Evolutionary conservation across 257 asterid genomes (phyloP).

Genomic region (Cordia subcordata): DNA sequence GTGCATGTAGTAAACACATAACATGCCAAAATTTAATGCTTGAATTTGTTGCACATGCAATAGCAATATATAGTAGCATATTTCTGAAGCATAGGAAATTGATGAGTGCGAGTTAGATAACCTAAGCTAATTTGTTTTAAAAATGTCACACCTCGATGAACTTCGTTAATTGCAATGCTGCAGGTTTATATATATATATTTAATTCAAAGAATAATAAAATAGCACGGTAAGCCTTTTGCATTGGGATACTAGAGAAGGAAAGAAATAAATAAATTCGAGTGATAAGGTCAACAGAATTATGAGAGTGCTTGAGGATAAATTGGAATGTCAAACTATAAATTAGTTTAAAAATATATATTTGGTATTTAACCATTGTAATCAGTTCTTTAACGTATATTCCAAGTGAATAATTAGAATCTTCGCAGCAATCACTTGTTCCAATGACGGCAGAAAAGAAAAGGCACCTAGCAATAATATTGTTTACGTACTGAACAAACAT

Average conservation of each 20-base stretch:
- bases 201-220: no score
- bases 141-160: background rate
- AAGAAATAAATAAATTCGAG: no score
- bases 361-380: conserved; percentile 34
- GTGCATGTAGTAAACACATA: conserved; percentile 60
- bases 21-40: conserved; percentile 34
- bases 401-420: conserved; percentile 35
- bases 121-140: background rate
- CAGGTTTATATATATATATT: background rate
- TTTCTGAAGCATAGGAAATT: conserved; percentile 6
- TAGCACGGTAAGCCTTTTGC: background rate
- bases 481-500: conserved; percentile 9
- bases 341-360: conserved; percentile 16
- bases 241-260: no score
- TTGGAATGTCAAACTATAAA: conserved; percentile 16
- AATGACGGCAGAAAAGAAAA: conserved; percentile 12
- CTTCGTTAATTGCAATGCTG: background rate
- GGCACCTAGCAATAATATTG: background rate
- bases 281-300: conserved; percentile 2
- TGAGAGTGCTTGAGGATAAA: conserved; percentile 16
- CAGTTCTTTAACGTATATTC: conserved; percentile 47
- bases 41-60: conserved; percentile 38
- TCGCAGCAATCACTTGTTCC: conserved; percentile 32
- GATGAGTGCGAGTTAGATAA: conserved; percentile 6
- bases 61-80: background rate